Base-by-base conservation (phyloP, 164 flowering plant species). In the Paratinospora sagittata region DNA sequence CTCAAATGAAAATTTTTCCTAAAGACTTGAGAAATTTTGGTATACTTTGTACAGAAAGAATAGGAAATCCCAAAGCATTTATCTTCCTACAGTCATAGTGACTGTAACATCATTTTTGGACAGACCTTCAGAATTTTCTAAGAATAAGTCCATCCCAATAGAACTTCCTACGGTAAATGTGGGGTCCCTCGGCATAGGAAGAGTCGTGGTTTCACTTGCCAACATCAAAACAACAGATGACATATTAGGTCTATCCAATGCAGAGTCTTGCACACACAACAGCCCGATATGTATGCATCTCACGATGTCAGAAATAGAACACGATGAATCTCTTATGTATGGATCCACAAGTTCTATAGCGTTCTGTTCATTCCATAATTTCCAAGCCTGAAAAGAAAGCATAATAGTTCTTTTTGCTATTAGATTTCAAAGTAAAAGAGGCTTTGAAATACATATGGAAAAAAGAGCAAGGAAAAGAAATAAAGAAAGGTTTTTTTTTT, bases 241-340 rank as follows among this genome's bases (percentile, higher is more conserved):
- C 77, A 75, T 70, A 14, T n/a, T 71, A 39, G 77, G 77, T 58
- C 77, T 75, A 23, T 75, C 77, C 12, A 30, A 23, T 19, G 77
- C 57, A 26, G 77, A 75, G 57, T 79, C 77, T 52, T 79, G 82
- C 45, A 79, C 79, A 43, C 82, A 79, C 72, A 76, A 66, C 17
- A 79, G 63, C 21, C 75, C 82, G 17, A 79, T 72, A 24, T 79
- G 79, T 36, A 74, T 68, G 52, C 79, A 76, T 68, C 70, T 76
- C 70, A 63, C 34, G 27, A 43, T 74, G 37, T 73, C 76, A 4
- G 6, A 16, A 30, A 12, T 1, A 5, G 61, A 23, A 72, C 66
- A 76, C 36, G 70, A 43, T 10, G 58, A 17, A 52, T 71, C 63
- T 3, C 63, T 49, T 39, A 79, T 55, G 3, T 62, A 68, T 64